These are phyloP conservation scores for Dictyostelium firmibasis DNA, from an alignment of 78 protist species.

Conservation along the genomic window DNA sequence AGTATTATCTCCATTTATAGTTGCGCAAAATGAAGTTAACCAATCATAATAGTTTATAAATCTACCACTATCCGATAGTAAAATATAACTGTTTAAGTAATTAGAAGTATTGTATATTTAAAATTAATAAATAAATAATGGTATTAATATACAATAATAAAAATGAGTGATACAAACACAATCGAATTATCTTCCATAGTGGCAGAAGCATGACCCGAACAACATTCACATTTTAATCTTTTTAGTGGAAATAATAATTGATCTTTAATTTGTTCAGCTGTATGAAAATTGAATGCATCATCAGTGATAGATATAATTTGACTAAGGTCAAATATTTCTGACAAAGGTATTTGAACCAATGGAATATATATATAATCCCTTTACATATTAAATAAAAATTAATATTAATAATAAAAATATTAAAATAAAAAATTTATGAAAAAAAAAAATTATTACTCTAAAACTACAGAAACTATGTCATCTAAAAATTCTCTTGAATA, in stretches of 20 bases:
- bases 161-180: neutral
- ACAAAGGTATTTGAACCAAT: neutral
- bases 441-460: neutral
- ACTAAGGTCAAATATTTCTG: neutral
- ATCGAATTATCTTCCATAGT: slow-evolving; percentile 26
- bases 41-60: slow-evolving; percentile 36
- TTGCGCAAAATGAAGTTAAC: slow-evolving; percentile 33
- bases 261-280: neutral
- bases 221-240: neutral
- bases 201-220: neutral
- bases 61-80: slow-evolving; percentile 8
- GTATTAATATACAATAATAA: too few relatives aligned
- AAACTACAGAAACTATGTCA: neutral
- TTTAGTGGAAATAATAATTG: neutral
- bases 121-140: too few relatives aligned
- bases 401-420: neutral
- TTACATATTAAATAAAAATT: neutral
- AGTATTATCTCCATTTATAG: neutral
- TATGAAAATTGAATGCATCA: neutral
- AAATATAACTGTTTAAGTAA: neutral
- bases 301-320: neutral
- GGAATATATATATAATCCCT: neutral
- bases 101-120: too few relatives aligned
- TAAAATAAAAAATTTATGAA: neutral
- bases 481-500: neutral